Evolutionary conservation across 176 grass and related monocot species (phyloP), one percentile per base, ranked within the genome.

Genomic region (Puccinellia tenuiflora): DNA sequence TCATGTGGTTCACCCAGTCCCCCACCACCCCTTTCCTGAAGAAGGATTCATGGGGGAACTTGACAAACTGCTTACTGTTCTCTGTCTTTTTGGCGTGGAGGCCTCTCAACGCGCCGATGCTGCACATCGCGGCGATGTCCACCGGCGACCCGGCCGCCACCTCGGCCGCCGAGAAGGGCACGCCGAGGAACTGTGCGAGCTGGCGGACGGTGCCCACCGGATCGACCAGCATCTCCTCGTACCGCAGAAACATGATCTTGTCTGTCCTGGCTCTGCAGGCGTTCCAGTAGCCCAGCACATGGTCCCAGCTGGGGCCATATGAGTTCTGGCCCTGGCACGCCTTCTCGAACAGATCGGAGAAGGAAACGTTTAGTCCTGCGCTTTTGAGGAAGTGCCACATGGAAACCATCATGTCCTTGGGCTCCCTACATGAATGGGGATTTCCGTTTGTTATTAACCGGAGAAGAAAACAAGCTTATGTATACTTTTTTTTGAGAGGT

Each of bases 401-500:
- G 0, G 88, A 90, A 9, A 86, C 74, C 5, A 79, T 0, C 20
- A 69, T 24, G 43, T 90, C 88, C 61, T 86, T 90, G 6, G 84
- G 79, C 13, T 90, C 79, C 18, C 84, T 57, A 14, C 71, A 86
- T 16, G 15, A 3, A 45, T 45, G 42, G 42, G n/a, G n/a, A n/a
- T n/a, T n/a, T n/a, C n/a, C n/a, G n/a, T n/a, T n/a, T n/a, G n/a
- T 12, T 43, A 38, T 38, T 38, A 38, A 38, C 35, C 40, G 1
- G 40, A 38, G 35, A 12, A 43, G 4, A 34, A 34, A 34, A 34
- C 33, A 34, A 34, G 33, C 3, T 4, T 34, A 4, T 34, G 33
- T 34, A 34, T 34, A 34, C n/a, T n/a, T n/a, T n/a, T n/a, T n/a
- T n/a, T n/a, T n/a, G n/a, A n/a, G n/a, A n/a, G n/a, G n/a, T n/a